These are phyloP conservation scores for Oxyria digyna DNA, from an alignment of 148 eudicot genomes.

Conservation along the genomic window DNA sequence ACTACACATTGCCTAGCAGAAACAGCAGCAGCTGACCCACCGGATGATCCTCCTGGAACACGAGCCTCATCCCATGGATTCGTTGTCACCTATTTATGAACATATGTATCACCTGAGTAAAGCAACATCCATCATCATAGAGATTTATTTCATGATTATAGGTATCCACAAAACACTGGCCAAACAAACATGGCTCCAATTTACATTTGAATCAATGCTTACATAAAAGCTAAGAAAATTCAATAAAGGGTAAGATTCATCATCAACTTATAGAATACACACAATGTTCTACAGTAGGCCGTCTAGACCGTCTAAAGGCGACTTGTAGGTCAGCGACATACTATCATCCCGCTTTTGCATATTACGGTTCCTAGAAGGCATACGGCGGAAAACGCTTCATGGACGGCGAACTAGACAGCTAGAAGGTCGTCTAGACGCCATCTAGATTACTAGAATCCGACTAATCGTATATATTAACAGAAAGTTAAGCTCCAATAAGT, in stretches of 20 bases:
- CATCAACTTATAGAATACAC: neutral
- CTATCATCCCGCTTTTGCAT: too few relatives aligned
- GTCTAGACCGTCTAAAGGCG: too few relatives aligned
- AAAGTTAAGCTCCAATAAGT: too few relatives aligned
- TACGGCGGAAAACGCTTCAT: too few relatives aligned
- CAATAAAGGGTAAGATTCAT: neutral
- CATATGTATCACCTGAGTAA: constrained; percentile 78
- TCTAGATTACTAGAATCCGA: too few relatives aligned
- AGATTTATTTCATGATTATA: constrained; percentile 12
- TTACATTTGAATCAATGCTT: neutral
- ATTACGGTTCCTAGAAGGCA: too few relatives aligned
- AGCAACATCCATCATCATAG: constrained; percentile 38
- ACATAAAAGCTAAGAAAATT: neutral
- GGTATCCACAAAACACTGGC: neutral
- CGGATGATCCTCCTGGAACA: constrained; percentile 99
- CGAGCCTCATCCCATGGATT: constrained; percentile 95
- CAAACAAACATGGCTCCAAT: neutral
- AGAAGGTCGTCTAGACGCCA: too few relatives aligned
- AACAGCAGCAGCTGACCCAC: constrained; percentile 98
- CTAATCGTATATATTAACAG: too few relatives aligned
- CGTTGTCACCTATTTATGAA: constrained; percentile 78
- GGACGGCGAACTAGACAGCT: too few relatives aligned
- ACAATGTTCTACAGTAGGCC: too few relatives aligned
- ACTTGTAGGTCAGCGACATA: too few relatives aligned
- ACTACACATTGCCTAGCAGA: constrained; percentile 95